Evolutionary conservation across 2,329 filamentous ascomycete genomes (phyloP).

Genomic region (Fusarium bulbicola): DNA sequence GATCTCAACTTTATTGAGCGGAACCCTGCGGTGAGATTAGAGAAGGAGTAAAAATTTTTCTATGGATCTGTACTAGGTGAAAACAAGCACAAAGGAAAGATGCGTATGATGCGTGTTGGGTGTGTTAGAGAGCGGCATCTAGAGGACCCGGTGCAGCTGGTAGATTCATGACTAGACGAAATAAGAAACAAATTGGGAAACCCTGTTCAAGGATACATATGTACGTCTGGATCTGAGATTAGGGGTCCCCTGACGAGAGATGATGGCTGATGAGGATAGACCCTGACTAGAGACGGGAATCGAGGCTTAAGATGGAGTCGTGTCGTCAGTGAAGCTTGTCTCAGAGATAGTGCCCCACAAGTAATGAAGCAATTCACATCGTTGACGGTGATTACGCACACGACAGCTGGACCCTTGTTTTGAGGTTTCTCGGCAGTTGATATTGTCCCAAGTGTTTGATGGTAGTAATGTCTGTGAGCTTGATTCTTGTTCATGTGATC

Average conservation of each 20-base stretch:
- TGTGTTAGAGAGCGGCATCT: slow-evolving; percentile 20
- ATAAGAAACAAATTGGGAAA: slow-evolving; percentile 20
- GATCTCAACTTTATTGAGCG: slow-evolving; percentile 91
- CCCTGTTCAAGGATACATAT: slow-evolving; percentile 4
- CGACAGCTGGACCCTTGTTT: slow-evolving; percentile 22
- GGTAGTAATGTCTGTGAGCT: not conserved
- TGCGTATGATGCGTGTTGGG: slow-evolving; percentile 5
- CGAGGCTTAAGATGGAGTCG: slow-evolving; percentile 25
- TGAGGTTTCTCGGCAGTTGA: slow-evolving; percentile 10
- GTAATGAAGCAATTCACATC: slow-evolving; percentile 17
- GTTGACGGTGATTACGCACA: slow-evolving; percentile 24
- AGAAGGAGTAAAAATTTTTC: slow-evolving; percentile 71
- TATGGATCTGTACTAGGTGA: not conserved
- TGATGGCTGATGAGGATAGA: slow-evolving; percentile 24
- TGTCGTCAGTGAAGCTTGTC: slow-evolving; percentile 31
- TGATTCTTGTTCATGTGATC: slow-evolving; percentile 3
- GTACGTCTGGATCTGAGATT: slow-evolving; percentile 5
- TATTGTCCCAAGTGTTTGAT: not conserved
- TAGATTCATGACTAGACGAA: slow-evolving; percentile 38
- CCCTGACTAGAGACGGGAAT: slow-evolving; percentile 35
- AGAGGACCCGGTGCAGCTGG: slow-evolving; percentile 11
- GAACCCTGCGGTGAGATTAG: slow-evolving; percentile 89
- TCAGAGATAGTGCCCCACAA: slow-evolving; percentile 22
- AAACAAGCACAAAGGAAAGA: slow-evolving; percentile 4
- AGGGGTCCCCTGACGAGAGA: slow-evolving; percentile 1